Evolutionary conservation across 2,329 filamentous ascomycete genomes (phyloP).

Genomic region (Pyricularia grisea): DNA sequence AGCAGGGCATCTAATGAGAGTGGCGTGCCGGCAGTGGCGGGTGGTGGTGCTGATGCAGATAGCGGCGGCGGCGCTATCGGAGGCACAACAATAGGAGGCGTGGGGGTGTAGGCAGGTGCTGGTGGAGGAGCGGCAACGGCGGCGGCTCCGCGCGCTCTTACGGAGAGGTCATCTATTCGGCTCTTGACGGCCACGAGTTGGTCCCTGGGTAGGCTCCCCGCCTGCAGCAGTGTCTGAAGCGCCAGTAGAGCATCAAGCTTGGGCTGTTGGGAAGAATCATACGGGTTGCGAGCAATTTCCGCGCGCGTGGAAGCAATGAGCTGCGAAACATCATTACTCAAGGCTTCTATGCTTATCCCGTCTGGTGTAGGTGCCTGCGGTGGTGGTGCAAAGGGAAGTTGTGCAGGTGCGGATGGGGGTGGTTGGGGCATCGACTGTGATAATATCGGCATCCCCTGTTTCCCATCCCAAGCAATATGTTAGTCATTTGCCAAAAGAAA

Average conservation of each 20-base stretch:
- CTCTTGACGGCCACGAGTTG: constrained; percentile 78
- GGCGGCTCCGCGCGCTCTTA: constrained; percentile 27
- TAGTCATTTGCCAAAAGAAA: too few relatives aligned
- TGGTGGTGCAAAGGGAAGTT: constrained; percentile 31
- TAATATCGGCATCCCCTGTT: constrained; percentile 3
- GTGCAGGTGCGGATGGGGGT: constrained; percentile 23
- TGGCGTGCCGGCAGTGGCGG: constrained; percentile 4
- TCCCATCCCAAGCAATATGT: constrained; percentile 10
- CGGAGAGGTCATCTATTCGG: constrained; percentile 71
- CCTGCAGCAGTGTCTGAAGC: constrained; percentile 71
- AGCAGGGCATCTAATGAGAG: constrained; percentile 50
- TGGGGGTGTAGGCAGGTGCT: constrained; percentile 8
- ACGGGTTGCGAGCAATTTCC: constrained; percentile 66
- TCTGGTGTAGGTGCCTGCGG: constrained; percentile 23
- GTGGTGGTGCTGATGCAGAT: constrained; percentile 11
- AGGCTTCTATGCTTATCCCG: constrained; percentile 57
- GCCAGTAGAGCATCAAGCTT: constrained; percentile 79
- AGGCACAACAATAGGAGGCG: constrained; percentile 9
- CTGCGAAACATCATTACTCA: constrained; percentile 75
- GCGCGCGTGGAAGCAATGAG: constrained; percentile 65
- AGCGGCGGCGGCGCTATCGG: constrained; percentile 8
- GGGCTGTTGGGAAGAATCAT: constrained; percentile 66
- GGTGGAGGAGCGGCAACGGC: constrained; percentile 27
- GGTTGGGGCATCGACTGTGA: constrained; percentile 22
- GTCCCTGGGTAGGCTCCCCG: constrained; percentile 67